phyloP scores from a whole-genome alignment of 179 eudicot genomes.

The Patellifolia procumbens region DNA sequence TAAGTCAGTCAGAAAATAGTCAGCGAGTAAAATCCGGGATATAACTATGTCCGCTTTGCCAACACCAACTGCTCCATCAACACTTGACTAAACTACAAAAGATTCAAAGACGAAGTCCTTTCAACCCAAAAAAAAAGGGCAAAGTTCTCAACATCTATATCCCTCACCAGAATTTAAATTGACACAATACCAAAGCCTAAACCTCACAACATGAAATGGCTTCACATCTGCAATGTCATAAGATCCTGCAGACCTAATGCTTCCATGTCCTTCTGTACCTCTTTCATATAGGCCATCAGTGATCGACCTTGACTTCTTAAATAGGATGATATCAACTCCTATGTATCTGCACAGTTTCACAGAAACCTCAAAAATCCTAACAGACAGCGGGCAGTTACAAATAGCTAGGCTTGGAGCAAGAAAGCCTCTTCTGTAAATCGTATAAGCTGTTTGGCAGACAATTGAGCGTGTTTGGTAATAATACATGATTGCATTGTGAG shows the following conservation, averaged over 20 bases:
- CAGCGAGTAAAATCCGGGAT: not conserved
- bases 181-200: not conserved
- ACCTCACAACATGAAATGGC: no score
- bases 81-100: not conserved
- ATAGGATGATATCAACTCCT: not conserved
- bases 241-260: not conserved
- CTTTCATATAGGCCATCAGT: not conserved
- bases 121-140: not conserved
- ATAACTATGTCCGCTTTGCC: not conserved
- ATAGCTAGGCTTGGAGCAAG: not conserved
- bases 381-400: not conserved
- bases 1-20: no score
- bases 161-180: not conserved
- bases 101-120: not conserved
- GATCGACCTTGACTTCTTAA: not conserved
- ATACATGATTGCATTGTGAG: not conserved
- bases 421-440: not conserved
- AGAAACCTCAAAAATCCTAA: not conserved
- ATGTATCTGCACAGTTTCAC: not conserved
- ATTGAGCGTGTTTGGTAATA: not conserved
- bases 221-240: not conserved
- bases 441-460: slow-evolving; percentile 9
- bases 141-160: no score
- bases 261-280: not conserved
- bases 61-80: not conserved